Evolutionary conservation across 768 basidiomycete genomes (phyloP).

Genomic region (Zangia roseola): DNA sequence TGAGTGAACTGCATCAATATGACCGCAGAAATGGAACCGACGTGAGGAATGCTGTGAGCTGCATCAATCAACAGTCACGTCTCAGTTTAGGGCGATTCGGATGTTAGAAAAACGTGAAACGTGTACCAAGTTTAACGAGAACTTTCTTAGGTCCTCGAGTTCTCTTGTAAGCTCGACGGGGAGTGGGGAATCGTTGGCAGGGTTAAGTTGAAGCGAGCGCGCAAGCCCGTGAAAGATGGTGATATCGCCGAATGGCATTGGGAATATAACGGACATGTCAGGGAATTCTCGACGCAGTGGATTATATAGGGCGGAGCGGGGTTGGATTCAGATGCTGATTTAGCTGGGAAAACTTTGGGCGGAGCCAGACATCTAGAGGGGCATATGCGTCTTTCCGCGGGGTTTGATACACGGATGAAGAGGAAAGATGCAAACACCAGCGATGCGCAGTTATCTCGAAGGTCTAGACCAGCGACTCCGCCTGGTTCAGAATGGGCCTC

Average conservation of each 20-base stretch:
- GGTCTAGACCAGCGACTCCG: too few relatives aligned
- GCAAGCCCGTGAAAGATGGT: background rate
- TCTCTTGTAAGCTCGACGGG: slow-evolving; percentile 19
- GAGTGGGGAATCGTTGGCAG: slow-evolving; percentile 1
- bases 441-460: too few relatives aligned
- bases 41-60: slow-evolving; percentile 31
- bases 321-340: background rate
- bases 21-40: slow-evolving; percentile 7
- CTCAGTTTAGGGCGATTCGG: background rate
- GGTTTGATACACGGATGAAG: background rate
- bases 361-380: background rate
- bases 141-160: slow-evolving; percentile 22
- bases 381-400: background rate
- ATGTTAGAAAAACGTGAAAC: too few relatives aligned
- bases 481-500: too few relatives aligned
- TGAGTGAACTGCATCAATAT: background rate
- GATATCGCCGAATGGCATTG: slow-evolving; percentile 10
- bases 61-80: background rate
- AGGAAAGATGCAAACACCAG: too few relatives aligned
- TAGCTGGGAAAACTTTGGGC: background rate
- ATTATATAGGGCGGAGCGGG: slow-evolving; percentile 9
- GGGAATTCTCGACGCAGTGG: background rate
- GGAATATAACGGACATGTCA: background rate
- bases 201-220: background rate
- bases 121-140: slow-evolving; percentile 21